Conservation (phyloP, 768 basidiomycete species). For the Butyriboletus loyo region DNA sequence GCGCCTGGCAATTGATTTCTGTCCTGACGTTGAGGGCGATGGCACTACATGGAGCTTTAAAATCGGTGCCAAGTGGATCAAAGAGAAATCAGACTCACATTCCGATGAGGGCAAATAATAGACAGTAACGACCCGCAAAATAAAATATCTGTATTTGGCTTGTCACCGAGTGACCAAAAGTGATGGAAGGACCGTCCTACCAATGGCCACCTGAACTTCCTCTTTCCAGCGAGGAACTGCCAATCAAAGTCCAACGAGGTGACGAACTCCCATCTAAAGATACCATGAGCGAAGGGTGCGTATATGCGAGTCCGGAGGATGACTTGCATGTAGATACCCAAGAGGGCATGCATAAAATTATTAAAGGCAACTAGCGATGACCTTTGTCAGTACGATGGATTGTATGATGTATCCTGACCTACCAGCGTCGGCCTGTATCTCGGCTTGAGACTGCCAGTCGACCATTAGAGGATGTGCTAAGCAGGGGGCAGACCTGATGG, state of each 20-base stretch:
- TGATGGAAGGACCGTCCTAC: constrained; percentile 30
- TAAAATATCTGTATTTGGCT: constrained; percentile 51
- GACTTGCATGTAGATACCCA: constrained; percentile 59
- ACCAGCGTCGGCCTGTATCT: constrained; percentile 50
- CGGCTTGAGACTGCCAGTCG: constrained; percentile 51
- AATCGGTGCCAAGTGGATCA: neutral
- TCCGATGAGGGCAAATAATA: constrained; percentile 64
- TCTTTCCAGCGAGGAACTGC: constrained; percentile 54
- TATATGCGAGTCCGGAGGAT: constrained; percentile 5
- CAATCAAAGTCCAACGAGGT: constrained; percentile 64
- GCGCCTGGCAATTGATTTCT: constrained; percentile 60
- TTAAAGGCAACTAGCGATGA: constrained; percentile 31
- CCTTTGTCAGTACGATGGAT: constrained; percentile 6
- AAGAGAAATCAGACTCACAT: constrained; percentile 45
- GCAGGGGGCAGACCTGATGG: constrained; percentile 3
- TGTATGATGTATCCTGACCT: constrained; percentile 1
- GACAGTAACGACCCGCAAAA: constrained; percentile 64
- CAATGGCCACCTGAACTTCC: constrained; percentile 65
- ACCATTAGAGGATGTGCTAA: constrained; percentile 39
- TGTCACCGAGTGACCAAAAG: neutral
- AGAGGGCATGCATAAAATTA: constrained; percentile 57
- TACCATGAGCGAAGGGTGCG: neutral
- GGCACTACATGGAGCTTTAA: constrained; percentile 34
- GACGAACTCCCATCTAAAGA: constrained; percentile 62
- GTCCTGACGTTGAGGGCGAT: constrained; percentile 57